A percentile compares a stretch with the other conserved stretches of the same genome.
phyloP scores from a whole-genome alignment of 768 basidiomycete species.

The Phaeotremella fagi region DNA sequence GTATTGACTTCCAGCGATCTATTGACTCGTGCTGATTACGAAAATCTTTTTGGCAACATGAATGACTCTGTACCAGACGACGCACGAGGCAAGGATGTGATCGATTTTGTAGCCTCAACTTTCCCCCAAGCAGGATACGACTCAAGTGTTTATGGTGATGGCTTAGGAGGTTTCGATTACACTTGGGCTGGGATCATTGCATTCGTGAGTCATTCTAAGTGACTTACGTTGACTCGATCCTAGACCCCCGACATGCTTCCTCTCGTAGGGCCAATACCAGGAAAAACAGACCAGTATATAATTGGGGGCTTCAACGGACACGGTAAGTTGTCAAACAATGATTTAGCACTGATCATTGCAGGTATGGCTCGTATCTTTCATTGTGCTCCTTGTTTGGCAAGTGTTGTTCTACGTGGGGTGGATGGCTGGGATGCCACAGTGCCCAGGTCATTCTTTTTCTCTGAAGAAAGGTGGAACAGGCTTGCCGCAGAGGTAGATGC shows the following conservation, averaged over 20 bases:
- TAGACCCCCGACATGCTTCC: slow-evolving; percentile 38
- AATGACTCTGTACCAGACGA: background rate
- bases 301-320: slow-evolving; percentile 33
- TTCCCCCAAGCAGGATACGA: slow-evolving; percentile 2
- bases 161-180: slow-evolving; percentile 26
- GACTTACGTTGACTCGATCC: background rate
- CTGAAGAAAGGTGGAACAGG: too few relatives aligned
- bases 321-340: slow-evolving; percentile 2
- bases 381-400: slow-evolving; percentile 34
- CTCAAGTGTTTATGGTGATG: background rate
- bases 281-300: slow-evolving; percentile 35
- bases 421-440: slow-evolving; percentile 27
- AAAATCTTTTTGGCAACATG: background rate
- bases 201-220: slow-evolving; percentile 19
- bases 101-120: background rate
- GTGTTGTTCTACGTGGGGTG: slow-evolving; percentile 15
- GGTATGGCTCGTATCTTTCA: slow-evolving; percentile 40
- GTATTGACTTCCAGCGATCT: too few relatives aligned
- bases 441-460: too few relatives aligned
- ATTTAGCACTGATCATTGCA: background rate
- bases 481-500: too few relatives aligned
- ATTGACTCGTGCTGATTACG: background rate
- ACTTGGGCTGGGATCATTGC: slow-evolving; percentile 42
- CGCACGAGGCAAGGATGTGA: background rate
- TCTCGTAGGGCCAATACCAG: slow-evolving; percentile 31